Percentiles rank a stretch among this genome's conserved stretches.
phyloP scores from a whole-genome alignment of 2,329 filamentous ascomycete genomes.

The Beauveria bassiana region DNA sequence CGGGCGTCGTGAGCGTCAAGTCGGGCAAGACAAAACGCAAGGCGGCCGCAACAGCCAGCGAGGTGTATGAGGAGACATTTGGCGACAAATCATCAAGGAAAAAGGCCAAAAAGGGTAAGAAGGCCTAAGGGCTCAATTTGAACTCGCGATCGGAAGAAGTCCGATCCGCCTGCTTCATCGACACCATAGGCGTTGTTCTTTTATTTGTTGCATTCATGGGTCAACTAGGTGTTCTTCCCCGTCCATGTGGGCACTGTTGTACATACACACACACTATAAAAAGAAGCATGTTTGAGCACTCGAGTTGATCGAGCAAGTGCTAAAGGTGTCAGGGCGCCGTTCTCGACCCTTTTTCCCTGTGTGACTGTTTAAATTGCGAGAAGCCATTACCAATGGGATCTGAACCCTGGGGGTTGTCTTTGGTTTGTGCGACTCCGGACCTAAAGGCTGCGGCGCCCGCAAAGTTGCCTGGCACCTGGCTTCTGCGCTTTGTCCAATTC shows the following conservation, averaged over 20 bases:
- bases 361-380: neutral
- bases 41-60: conserved; percentile 49
- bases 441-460: neutral
- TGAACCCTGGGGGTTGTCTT: neutral
- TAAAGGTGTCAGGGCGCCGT: neutral
- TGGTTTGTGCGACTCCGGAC: neutral
- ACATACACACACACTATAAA: neutral
- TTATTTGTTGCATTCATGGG: neutral
- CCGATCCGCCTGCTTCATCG: neutral
- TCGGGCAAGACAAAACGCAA: conserved; percentile 71
- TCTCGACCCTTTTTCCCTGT: neutral
- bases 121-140: conserved; percentile 9
- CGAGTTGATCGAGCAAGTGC: neutral
- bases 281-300: neutral
- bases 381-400: neutral
- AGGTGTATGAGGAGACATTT: conserved; percentile 55
- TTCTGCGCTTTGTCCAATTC: neutral
- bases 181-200: neutral
- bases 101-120: conserved; percentile 40
- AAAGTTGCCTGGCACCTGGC: neutral
- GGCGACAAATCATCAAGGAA: conserved; percentile 49
- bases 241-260: neutral
- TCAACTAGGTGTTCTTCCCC: neutral
- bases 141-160: neutral
- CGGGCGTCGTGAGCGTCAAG: conserved; percentile 69